Evolutionary conservation across 2,329 filamentous ascomycete species (phyloP), one percentile per base, ranked within the genome.

Genomic region (Phialophora tarda): DNA sequence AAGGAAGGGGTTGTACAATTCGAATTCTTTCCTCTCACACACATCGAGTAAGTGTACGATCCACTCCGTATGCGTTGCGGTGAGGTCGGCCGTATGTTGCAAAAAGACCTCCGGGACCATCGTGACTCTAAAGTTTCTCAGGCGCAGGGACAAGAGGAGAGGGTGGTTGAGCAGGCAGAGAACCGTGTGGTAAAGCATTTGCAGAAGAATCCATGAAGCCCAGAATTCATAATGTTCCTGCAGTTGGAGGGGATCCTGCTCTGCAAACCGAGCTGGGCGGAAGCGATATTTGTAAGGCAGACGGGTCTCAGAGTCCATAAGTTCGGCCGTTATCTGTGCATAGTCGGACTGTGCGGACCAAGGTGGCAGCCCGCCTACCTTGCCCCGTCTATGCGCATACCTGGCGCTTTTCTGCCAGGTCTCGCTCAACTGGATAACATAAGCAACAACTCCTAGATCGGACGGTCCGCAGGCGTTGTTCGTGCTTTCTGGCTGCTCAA

Each of bases 161-260:
- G 84, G 84, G 65, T 85, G 84, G 59, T 85, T 85, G 8, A 86
- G 75, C 0, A 85, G 77, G 65, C 82, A 85, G 0, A 84, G 77
- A 48, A 84, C 84, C 0, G 82, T 82, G 62, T 84, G 82, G 67
- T 85, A 85, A 14, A 85, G 73, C 64, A 85, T 81, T 66, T 86
- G 84, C 32, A 82, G 79, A 61, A 84, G 77, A 8, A 85, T 77
- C 79, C 82, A 86, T 0, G 83, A 82, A 0, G 80, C 82, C 83
- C 83, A 86, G 66, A 85, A 85, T 54, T 82, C 79, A 23, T 83
- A 77, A 59, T 81, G 78, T 0, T 75, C 71, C 63, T 83, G 77
- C 2, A 86, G 72, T 7, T 81, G 78, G 24, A 81, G 79, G 0
- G 75, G 63, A 0, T 78, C 74, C 32, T 78, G 76, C 21, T 83